phyloP scores from a whole-genome alignment of 208 protist species.

The Leishmania tarentolae region DNA sequence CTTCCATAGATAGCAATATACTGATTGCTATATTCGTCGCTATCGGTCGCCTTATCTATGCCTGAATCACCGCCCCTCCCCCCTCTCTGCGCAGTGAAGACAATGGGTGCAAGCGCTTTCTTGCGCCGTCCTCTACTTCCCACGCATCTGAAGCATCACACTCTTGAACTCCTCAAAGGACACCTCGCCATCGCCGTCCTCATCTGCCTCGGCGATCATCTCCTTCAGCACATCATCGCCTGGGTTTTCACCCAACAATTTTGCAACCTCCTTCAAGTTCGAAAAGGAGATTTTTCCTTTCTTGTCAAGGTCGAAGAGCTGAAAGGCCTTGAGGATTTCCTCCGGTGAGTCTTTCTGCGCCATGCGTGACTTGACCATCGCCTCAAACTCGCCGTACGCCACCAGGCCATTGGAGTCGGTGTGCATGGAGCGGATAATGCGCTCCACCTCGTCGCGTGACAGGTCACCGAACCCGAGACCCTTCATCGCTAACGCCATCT shows the following conservation, averaged over 20 bases:
- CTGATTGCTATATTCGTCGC: neutral
- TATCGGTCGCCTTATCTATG: neutral
- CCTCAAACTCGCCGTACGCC: slow-evolving; percentile 90
- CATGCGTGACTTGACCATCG: slow-evolving; percentile 92
- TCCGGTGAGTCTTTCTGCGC: slow-evolving; percentile 92
- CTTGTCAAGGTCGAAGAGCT: slow-evolving; percentile 96
- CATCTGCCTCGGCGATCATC: slow-evolving; percentile 97
- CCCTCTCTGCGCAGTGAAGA: neutral
- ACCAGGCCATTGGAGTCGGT: slow-evolving; percentile 89
- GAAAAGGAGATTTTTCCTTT: slow-evolving; percentile 96
- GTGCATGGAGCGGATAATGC: slow-evolving; percentile 88
- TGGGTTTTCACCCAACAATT: slow-evolving; percentile 95
- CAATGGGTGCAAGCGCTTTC: neutral
- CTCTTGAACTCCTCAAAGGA: slow-evolving; percentile 96
- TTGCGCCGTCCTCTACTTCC: slow-evolving; percentile 57
- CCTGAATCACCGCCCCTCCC: neutral
- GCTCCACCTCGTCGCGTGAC: slow-evolving; percentile 93
- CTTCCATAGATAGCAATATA: neutral
- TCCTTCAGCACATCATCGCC: slow-evolving; percentile 97
- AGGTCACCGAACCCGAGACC: slow-evolving; percentile 94
- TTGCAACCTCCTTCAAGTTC: slow-evolving; percentile 97
- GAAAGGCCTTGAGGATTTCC: slow-evolving; percentile 96
- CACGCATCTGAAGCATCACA: slow-evolving; percentile 93
- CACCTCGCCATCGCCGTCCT: slow-evolving; percentile 96
- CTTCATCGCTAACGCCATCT: slow-evolving; percentile 96